Conservation (phyloP, 2,329 filamentous ascomycete genomes). For the Lachnellula willkommii region DNA sequence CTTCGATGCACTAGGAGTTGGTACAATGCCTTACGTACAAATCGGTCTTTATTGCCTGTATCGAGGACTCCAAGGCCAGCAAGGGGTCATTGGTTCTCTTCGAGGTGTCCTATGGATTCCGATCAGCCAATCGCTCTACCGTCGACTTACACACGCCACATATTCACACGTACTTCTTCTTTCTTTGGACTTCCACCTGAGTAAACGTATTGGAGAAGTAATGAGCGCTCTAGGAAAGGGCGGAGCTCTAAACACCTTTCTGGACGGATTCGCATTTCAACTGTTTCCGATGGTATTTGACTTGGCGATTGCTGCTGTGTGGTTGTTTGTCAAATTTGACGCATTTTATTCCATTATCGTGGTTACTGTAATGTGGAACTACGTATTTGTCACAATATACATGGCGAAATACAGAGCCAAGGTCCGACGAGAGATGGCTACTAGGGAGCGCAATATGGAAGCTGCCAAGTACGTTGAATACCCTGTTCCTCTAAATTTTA, state of each 20-base stretch:
- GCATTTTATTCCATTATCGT: slow-evolving; percentile 12
- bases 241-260: slow-evolving; percentile 7
- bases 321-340: slow-evolving; percentile 7
- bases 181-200: slow-evolving; percentile 9
- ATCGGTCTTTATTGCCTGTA: slow-evolving; percentile 5
- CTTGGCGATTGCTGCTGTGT: slow-evolving; percentile 6
- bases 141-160: slow-evolving; percentile 1
- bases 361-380: slow-evolving; percentile 9
- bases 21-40: slow-evolving; percentile 2
- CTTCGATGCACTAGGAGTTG: slow-evolving; percentile 2
- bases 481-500: neutral
- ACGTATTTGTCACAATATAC: slow-evolving; percentile 10
- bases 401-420: slow-evolving; percentile 8
- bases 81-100: slow-evolving; percentile 7
- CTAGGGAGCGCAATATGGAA: slow-evolving; percentile 4
- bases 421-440: slow-evolving; percentile 5
- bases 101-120: slow-evolving; percentile 10
- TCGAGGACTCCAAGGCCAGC: slow-evolving; percentile 8
- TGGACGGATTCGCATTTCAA: slow-evolving; percentile 10
- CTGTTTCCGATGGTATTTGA: slow-evolving; percentile 11
- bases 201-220: slow-evolving; percentile 10
- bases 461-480: slow-evolving; percentile 6
- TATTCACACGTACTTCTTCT: slow-evolving; percentile 4
- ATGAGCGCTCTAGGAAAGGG: slow-evolving; percentile 9
- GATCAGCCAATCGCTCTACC: slow-evolving; percentile 7